Evolutionary conservation across 1,139 yeast species (phyloP).

Genomic region (Wickerhamomyces sp.): DNA sequence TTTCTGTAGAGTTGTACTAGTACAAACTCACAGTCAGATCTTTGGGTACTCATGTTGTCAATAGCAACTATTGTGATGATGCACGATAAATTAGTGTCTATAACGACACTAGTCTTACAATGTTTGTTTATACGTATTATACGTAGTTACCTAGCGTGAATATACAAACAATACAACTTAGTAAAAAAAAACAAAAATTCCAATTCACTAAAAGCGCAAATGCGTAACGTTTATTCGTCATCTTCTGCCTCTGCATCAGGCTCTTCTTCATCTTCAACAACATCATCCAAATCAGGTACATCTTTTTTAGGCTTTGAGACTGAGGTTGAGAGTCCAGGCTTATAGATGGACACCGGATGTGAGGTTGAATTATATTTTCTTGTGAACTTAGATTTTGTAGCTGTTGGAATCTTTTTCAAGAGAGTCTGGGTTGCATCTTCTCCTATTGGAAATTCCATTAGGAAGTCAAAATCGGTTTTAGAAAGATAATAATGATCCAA

Average conservation of each 20-base stretch:
- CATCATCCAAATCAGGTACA: conserved; percentile 59
- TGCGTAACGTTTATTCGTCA: conserved; percentile 3
- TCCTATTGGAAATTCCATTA: conserved; percentile 81
- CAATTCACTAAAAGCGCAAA: too few species aligned
- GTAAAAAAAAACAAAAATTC: too few species aligned
- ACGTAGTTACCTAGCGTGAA: too few species aligned
- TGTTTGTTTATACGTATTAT: too few species aligned
- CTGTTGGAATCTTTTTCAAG: conserved; percentile 64
- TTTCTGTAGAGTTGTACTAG: too few species aligned
- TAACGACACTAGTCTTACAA: too few species aligned
- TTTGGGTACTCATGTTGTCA: too few species aligned
- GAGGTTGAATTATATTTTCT: conserved; percentile 67
- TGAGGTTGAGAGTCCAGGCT: conserved; percentile 33
- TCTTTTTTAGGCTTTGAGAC: conserved; percentile 33
- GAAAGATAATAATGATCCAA: conserved; percentile 86
- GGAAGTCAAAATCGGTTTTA: conserved; percentile 86
- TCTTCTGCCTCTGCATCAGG: conserved; percentile 13
- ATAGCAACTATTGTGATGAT: too few species aligned
- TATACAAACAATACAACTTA: too few species aligned
- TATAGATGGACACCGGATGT: conserved; percentile 85
- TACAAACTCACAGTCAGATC: too few species aligned
- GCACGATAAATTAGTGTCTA: too few species aligned
- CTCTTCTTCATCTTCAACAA: conserved; percentile 43
- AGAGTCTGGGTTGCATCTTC: conserved; percentile 40
- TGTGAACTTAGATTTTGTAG: conserved; percentile 81